Evolutionary conservation across 352 stramenopile species (phyloP), one percentile per base, ranked within the genome.

Genomic region (Phytophthora sojae): DNA sequence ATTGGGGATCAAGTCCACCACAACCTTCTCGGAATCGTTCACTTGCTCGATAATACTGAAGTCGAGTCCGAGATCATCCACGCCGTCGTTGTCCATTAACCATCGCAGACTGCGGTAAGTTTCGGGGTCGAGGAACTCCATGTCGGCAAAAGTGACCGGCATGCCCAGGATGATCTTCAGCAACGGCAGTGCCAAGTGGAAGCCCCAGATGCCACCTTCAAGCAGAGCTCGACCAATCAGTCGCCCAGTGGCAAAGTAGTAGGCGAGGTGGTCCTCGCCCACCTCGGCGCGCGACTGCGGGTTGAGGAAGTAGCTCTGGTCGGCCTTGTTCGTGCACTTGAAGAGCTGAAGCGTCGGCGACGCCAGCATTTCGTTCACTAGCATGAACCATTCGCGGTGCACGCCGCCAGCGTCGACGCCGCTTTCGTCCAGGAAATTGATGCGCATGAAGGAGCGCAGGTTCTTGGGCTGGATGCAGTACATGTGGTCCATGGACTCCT

Each of bases 141-240:
- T 83, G 71, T 99, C 97, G 21, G 85, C 82, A 57, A 99, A 97
- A 2, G 86, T 95, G 17, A 99, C 85, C 2, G 97, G 97, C 64
- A 96, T 96, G 49, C 93, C 97, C 7, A 99, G 81, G n/a, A 99
- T 92, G 64, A 99, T 91, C 80, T 99, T 99, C 75, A 99, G 98
- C 59, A 99, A 77, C 51, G 97, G 94, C 11, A 96, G 79, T 6
- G 96, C 88, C 47, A 99, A 88, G 67, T 99, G 97, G 47, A 97
- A 96, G 26, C 88, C 81, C 35, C 98, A 93, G 8, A 99, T 78
- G 30, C 98, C 89, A 49, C 95, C 88, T 79, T 99, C 97, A 2
- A 94, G 66, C 29, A 93, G 57, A 2, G 76, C 81, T 1, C 84
- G 80, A 2, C 86, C 85, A 56, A 96, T 75, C 14, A 94, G 67